Conservation (phyloP, 345 rosid species). For the Mallotus nudiflorus region DNA sequence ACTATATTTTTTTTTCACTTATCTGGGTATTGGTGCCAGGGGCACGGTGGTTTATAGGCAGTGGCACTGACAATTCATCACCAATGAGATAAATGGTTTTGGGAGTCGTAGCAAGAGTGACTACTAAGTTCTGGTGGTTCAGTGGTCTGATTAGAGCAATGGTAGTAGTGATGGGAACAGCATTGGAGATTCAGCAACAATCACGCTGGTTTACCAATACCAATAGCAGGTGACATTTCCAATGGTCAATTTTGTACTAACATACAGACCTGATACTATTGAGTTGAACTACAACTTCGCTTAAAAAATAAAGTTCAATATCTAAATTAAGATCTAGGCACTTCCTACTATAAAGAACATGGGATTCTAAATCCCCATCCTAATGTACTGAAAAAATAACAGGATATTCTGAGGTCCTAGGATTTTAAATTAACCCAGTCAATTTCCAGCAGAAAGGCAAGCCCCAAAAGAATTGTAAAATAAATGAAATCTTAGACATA, state of each 20-base stretch:
- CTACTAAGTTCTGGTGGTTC: neutral
- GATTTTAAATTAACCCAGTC: neutral
- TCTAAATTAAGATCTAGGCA: too few species aligned
- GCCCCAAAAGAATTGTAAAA: neutral
- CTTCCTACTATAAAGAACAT: too few species aligned
- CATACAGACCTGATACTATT: neutral
- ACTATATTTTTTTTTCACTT: too few species aligned
- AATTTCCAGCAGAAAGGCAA: neutral
- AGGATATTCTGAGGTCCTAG: too few species aligned
- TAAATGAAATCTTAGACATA: slow-evolving; percentile 29
- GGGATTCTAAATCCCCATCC: too few species aligned
- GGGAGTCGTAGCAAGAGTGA: neutral
- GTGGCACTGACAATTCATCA: too few species aligned
- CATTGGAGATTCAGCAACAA: neutral
- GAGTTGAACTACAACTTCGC: neutral
- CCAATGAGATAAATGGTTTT: neutral
- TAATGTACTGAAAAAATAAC: too few species aligned
- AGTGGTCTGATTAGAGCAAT: neutral
- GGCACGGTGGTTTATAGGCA: neutral
- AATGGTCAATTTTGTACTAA: neutral
- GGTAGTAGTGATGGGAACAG: neutral
- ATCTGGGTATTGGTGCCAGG: neutral
- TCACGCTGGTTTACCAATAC: too few species aligned
- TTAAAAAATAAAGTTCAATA: too few species aligned
- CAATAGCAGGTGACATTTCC: neutral